phyloP scores from a whole-genome alignment of 164 flowering plant species.

The Pachysandra terminalis region DNA sequence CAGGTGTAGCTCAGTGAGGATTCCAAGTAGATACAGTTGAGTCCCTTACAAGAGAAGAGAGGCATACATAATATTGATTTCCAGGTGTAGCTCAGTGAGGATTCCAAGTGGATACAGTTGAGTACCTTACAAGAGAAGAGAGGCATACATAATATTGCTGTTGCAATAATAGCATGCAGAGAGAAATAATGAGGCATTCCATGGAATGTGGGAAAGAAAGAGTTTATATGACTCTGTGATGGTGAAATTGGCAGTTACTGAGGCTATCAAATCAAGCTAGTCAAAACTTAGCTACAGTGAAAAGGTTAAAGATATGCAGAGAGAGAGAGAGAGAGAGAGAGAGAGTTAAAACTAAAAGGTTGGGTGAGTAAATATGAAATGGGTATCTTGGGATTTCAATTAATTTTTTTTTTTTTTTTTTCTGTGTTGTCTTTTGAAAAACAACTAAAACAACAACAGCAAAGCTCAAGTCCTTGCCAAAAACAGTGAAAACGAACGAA shows the following conservation, averaged over 20 bases:
- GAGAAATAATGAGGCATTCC: conserved; percentile 16
- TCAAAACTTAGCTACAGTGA: conserved; percentile 2
- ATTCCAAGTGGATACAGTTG: conserved; percentile 23
- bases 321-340: conserved; percentile 1
- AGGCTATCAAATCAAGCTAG: conserved; percentile 15
- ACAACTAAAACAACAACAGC: background rate
- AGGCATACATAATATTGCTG: conserved; percentile 26
- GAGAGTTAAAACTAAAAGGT: background rate
- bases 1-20: conserved; percentile 20
- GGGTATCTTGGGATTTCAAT: conserved; percentile 19
- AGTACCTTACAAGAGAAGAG: conserved; percentile 37
- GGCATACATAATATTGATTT: too few relatives aligned
- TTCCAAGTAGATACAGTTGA: conserved; percentile 26
- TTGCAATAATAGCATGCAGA: conserved; percentile 33
- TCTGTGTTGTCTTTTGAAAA: conserved; percentile 21
- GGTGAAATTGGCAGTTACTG: conserved; percentile 14
- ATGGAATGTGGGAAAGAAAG: conserved; percentile 25
- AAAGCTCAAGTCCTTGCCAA: conserved; percentile 29
- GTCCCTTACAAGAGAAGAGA: conserved; percentile 38
- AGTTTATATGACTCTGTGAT: background rate
- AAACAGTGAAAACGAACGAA: conserved; percentile 45
- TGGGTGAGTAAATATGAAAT: conserved; percentile 3
- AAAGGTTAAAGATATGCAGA: background rate
- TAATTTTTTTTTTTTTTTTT: background rate
- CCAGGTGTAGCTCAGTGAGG: conserved; percentile 22